These are phyloP conservation scores for Crucihimalaya himalaica DNA, from an alignment of 345 rosid species.

Conservation along the genomic window DNA sequence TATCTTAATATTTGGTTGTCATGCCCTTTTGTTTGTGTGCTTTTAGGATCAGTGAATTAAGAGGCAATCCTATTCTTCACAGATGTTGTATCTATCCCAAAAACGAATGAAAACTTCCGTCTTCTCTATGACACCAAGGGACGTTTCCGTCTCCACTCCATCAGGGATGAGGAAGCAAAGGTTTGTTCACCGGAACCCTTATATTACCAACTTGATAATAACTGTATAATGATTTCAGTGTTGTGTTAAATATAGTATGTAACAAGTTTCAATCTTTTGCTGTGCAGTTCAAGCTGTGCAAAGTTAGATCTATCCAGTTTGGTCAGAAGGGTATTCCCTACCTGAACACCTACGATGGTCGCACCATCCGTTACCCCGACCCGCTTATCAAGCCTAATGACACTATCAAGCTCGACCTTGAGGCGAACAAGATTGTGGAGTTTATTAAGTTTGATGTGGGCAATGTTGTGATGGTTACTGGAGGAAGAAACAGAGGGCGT, in stretches of 20 bases:
- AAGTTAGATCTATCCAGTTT: conserved; percentile 54
- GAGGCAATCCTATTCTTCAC: not conserved
- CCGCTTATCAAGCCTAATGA: conserved; percentile 65
- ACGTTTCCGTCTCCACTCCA: conserved; percentile 75
- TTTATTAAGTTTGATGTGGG: conserved; percentile 68
- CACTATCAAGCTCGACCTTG: conserved; percentile 61
- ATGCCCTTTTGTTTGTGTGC: not conserved
- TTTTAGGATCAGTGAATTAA: not conserved
- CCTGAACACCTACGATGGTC: conserved; percentile 64
- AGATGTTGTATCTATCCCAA: conserved; percentile 83
- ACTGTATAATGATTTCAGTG: not conserved
- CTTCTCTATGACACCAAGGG: conserved; percentile 87
- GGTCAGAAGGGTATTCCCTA: conserved; percentile 65
- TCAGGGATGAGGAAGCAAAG: conserved; percentile 82
- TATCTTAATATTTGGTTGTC: not conserved
- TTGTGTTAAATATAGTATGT: not conserved
- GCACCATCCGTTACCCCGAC: conserved; percentile 67
- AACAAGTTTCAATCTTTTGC: not conserved
- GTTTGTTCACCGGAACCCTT: conserved; percentile 35
- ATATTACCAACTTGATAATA: not conserved
- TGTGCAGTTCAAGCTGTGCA: conserved; percentile 57
- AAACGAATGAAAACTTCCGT: conserved; percentile 79
- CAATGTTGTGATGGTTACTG: conserved; percentile 67
- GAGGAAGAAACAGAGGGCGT: conserved; percentile 71
- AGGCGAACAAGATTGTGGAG: conserved; percentile 47